Evolutionary conservation across 2,329 filamentous ascomycete genomes (phyloP).

Genomic region (Colletotrichum somersetense): DNA sequence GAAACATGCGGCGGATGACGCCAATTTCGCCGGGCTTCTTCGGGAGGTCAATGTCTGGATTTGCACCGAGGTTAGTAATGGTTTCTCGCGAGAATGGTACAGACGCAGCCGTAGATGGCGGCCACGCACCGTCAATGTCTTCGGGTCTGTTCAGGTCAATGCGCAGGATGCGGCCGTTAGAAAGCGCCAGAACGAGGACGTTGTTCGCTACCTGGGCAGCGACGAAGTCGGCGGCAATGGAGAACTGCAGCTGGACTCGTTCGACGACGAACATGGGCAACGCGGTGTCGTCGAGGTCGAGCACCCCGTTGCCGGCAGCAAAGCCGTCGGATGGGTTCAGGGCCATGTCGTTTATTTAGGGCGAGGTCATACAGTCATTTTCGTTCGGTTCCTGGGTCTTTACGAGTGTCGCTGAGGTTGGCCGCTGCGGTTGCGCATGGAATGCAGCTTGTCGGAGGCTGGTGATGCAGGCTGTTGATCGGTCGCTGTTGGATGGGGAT

Average conservation of each 20-base stretch:
- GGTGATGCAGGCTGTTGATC: conserved; percentile 25
- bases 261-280: conserved; percentile 96
- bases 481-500: conserved; percentile 36
- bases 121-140: conserved; percentile 84
- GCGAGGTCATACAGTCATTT: conserved; percentile 34
- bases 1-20: conserved; percentile 94
- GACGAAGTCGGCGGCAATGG: conserved; percentile 94
- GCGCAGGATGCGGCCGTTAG: conserved; percentile 90
- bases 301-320: conserved; percentile 70
- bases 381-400: conserved; percentile 20
- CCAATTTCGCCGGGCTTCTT: conserved; percentile 93
- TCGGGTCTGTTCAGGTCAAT: conserved; percentile 95
- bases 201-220: conserved; percentile 98
- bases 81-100: conserved; percentile 1
- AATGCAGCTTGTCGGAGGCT: conserved; percentile 33
- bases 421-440: conserved; percentile 26
- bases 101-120: conserved; percentile 34
- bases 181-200: conserved; percentile 91
- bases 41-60: conserved; percentile 91
- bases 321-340: conserved; percentile 80
- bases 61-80: conserved; percentile 30
- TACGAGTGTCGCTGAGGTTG: conserved; percentile 23
- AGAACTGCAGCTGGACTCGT: conserved; percentile 92
- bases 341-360: conserved; percentile 66
- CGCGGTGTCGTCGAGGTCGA: conserved; percentile 69